These are phyloP conservation scores for Leccinum angustisporum DNA, from an alignment of 1,284 basidiomycete genomes.

Conservation along the genomic window DNA sequence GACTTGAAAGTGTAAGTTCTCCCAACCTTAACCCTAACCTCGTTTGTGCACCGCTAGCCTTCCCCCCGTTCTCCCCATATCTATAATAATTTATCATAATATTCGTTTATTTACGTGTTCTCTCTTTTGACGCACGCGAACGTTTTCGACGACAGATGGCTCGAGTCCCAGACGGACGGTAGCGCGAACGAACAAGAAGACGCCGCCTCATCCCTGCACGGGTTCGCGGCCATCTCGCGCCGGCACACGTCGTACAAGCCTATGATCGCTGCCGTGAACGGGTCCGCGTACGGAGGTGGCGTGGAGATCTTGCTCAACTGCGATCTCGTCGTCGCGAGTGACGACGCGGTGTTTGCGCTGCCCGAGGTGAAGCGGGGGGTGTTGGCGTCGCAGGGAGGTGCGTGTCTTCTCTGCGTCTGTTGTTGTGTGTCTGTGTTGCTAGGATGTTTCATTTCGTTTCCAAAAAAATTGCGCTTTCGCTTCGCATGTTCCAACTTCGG, in stretches of 20 bases:
- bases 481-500: background rate
- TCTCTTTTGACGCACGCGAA: background rate
- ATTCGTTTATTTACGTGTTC: background rate
- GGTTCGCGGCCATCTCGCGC: slow-evolving; percentile 77
- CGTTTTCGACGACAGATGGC: slow-evolving; percentile 22
- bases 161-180: slow-evolving; percentile 14
- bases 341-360: slow-evolving; percentile 71
- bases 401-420: slow-evolving; percentile 20
- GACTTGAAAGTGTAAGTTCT: slow-evolving; percentile 66
- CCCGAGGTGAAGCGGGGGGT: slow-evolving; percentile 85
- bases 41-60: background rate
- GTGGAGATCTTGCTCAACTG: slow-evolving; percentile 80
- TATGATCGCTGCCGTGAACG: slow-evolving; percentile 82
- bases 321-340: slow-evolving; percentile 77
- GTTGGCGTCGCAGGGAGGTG: slow-evolving; percentile 72
- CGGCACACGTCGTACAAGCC: slow-evolving; percentile 68
- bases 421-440: background rate
- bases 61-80: background rate
- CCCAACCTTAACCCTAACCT: background rate
- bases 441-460: background rate
- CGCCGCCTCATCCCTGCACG: slow-evolving; percentile 47
- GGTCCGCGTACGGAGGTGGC: slow-evolving; percentile 80
- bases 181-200: slow-evolving; percentile 42
- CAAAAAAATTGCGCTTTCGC: background rate
- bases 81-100: too few species aligned